Evolutionary conservation across 1,284 basidiomycete genomes (phyloP).

Genomic region (Moniliophthora roreri): DNA sequence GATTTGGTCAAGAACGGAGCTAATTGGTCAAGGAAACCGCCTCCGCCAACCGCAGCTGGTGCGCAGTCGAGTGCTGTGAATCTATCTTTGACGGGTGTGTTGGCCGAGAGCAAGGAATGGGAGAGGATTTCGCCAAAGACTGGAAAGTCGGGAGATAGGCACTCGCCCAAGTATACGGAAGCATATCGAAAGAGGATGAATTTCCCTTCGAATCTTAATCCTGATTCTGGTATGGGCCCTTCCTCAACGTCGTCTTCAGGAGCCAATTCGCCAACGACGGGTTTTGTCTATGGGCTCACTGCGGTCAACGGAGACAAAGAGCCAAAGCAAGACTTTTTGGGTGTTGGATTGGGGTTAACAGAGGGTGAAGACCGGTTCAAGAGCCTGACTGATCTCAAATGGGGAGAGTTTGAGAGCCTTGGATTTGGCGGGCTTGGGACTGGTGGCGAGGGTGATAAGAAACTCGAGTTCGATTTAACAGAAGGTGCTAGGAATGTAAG

Average conservation of each 20-base stretch:
- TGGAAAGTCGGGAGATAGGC: slow-evolving; percentile 5
- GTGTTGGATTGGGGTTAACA: background rate
- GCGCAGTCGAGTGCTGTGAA: background rate
- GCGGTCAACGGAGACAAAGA: background rate
- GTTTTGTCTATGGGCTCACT: slow-evolving; percentile 8
- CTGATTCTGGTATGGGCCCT: background rate
- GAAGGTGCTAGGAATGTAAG: slow-evolving; percentile 80
- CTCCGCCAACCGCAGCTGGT: slow-evolving; percentile 1
- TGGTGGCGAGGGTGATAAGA: slow-evolving; percentile 42
- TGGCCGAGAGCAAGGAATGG: slow-evolving; percentile 67
- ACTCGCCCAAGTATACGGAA: slow-evolving; percentile 56
- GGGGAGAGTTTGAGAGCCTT: slow-evolving; percentile 83
- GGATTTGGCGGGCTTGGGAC: slow-evolving; percentile 64
- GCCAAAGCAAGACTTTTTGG: background rate
- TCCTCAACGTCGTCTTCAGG: slow-evolving; percentile 20
- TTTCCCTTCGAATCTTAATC: slow-evolving; percentile 56
- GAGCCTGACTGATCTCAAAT: slow-evolving; percentile 80
- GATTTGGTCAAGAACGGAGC: slow-evolving; percentile 77
- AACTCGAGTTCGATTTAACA: slow-evolving; percentile 83
- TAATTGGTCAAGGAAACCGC: slow-evolving; percentile 59
- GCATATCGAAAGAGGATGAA: slow-evolving; percentile 72
- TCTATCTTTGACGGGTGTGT: slow-evolving; percentile 28
- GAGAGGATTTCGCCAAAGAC: slow-evolving; percentile 44
- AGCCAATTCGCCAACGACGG: slow-evolving; percentile 19
- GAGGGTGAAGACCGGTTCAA: slow-evolving; percentile 41